These are phyloP conservation scores for Fusarium phyllophilum DNA, from an alignment of 2,329 filamentous ascomycete species.

Conservation along the genomic window DNA sequence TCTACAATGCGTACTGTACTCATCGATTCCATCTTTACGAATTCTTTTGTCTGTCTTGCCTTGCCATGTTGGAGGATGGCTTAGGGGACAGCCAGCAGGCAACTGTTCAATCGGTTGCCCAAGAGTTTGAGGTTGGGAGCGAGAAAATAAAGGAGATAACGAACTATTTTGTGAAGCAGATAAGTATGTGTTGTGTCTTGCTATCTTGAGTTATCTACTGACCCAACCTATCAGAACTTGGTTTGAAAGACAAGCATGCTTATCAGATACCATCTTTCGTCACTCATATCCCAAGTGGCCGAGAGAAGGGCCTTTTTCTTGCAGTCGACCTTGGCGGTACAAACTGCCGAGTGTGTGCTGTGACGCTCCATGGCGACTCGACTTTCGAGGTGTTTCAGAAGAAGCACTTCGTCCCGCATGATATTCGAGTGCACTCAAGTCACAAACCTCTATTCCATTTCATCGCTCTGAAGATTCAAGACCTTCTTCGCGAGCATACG, in stretches of 20 bases:
- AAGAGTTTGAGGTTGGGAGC: neutral
- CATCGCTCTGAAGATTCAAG: neutral
- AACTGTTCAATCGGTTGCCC: neutral
- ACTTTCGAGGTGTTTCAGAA: neutral
- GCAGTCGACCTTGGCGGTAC: slow-evolving; percentile 6
- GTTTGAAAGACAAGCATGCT: slow-evolving; percentile 12
- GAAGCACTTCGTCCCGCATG: neutral
- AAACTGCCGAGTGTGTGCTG: slow-evolving; percentile 6
- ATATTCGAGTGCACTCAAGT: neutral
- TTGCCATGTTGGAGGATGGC: neutral
- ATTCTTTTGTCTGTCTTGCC: neutral
- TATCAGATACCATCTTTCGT: slow-evolving; percentile 26
- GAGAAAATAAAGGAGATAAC: neutral
- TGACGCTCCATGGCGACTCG: slow-evolving; percentile 1
- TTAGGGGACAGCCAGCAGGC: neutral
- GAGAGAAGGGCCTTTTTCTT: slow-evolving; percentile 8
- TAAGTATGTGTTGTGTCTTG: neutral
- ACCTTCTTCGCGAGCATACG: neutral
- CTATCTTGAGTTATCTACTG: neutral
- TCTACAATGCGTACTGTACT: neutral
- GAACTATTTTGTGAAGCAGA: neutral
- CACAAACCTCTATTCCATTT: slow-evolving; percentile 2
- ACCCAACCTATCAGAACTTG: slow-evolving; percentile 15
- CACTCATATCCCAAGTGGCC: slow-evolving; percentile 7
- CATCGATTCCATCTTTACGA: neutral